Evolutionary conservation across 2,329 filamentous ascomycete genomes (phyloP).

Genomic region (Ceratocystis cubensis): DNA sequence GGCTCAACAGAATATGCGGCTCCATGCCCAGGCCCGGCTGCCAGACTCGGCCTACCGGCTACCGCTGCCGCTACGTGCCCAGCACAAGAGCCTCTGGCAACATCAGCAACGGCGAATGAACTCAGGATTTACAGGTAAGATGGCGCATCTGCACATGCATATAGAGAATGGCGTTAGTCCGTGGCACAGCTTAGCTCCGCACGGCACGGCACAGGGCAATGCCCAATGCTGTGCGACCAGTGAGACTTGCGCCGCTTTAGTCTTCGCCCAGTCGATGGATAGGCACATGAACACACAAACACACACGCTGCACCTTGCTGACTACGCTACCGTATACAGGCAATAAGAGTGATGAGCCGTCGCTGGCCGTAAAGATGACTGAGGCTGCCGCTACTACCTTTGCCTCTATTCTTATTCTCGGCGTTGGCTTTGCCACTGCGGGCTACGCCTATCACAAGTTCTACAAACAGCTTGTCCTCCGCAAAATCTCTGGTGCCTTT

Average conservation of each 20-base stretch:
- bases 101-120: slow-evolving; percentile 7
- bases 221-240: too few species aligned
- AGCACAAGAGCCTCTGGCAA: not conserved
- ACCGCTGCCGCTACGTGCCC: not conserved
- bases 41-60: not conserved
- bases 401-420: slow-evolving; percentile 60
- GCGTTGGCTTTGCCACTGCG: slow-evolving; percentile 49
- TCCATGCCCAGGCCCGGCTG: not conserved
- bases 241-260: too few species aligned
- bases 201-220: not conserved
- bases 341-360: slow-evolving; percentile 25
- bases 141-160: not conserved
- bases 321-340: too few species aligned
- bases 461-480: slow-evolving; percentile 83
- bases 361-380: slow-evolving; percentile 48
- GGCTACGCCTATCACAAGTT: slow-evolving; percentile 67
- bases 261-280: too few species aligned
- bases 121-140: not conserved
- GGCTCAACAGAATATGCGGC: not conserved
- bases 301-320: not conserved
- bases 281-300: too few species aligned
- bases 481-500: slow-evolving; percentile 89
- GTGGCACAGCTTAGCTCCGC: not conserved
- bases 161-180: too few species aligned
- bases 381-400: slow-evolving; percentile 65